Percentiles rank a stretch among this genome's conserved stretches.
Conservation (phyloP, 2,329 filamentous ascomycete species). For the Aspergillus ruber region DNA sequence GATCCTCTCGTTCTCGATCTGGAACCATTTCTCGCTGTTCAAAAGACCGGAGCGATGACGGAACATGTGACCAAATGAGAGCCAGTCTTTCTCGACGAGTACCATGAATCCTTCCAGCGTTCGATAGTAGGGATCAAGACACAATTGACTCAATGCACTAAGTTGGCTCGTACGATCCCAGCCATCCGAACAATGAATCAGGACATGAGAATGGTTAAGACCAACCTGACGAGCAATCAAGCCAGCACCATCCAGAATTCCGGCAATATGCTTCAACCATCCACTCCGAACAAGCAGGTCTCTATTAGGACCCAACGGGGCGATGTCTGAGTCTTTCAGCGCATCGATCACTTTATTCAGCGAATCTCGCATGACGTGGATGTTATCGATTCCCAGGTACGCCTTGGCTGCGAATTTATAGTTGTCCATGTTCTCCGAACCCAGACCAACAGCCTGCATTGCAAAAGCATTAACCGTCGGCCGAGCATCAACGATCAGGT, state of each 20-base stretch:
- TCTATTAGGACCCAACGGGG: slow-evolving; percentile 71
- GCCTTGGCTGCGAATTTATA: slow-evolving; percentile 88
- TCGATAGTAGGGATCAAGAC: slow-evolving; percentile 91
- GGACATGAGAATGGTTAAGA: slow-evolving; percentile 84
- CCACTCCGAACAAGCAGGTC: slow-evolving; percentile 75
- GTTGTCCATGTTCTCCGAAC: slow-evolving; percentile 96
- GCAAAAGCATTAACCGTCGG: slow-evolving; percentile 90
- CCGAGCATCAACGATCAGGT: slow-evolving; percentile 91
- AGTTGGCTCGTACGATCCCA: slow-evolving; percentile 97
- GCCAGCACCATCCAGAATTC: slow-evolving; percentile 74
- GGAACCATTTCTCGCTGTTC: slow-evolving; percentile 90
- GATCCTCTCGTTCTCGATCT: slow-evolving; percentile 72
- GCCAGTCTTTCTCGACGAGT: slow-evolving; percentile 92
- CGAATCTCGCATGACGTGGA: slow-evolving; percentile 94
- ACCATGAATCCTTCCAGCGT: slow-evolving; percentile 93
- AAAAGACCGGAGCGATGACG: slow-evolving; percentile 82
- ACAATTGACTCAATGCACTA: slow-evolving; percentile 82
- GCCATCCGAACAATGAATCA: slow-evolving; percentile 97
- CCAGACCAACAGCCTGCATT: slow-evolving; percentile 87
- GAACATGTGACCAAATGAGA: slow-evolving; percentile 98
- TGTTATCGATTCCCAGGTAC: slow-evolving; percentile 95
- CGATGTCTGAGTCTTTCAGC: slow-evolving; percentile 86
- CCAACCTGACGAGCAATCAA: slow-evolving; percentile 83
- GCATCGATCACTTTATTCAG: slow-evolving; percentile 81
- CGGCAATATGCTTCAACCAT: slow-evolving; percentile 85